Percentiles rank a stretch among this genome's conserved stretches.
phyloP scores from a whole-genome alignment of 2,329 filamentous ascomycete species.

The Talaromyces sp. region DNA sequence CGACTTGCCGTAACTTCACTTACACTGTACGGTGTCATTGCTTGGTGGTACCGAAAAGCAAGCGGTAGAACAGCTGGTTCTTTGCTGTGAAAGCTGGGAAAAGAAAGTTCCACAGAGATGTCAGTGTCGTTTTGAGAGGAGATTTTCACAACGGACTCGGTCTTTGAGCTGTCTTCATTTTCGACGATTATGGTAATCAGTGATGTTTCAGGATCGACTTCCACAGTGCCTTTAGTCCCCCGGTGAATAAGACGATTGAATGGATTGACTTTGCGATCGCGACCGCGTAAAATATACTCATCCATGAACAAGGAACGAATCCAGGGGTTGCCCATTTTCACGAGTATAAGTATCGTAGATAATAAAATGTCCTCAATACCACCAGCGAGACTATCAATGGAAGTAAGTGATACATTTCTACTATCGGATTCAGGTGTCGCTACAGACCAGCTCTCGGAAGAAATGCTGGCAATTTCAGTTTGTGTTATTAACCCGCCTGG shows the following conservation, averaged over 20 bases:
- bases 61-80: background rate
- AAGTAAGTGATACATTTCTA: background rate
- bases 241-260: background rate
- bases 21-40: background rate
- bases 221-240: background rate
- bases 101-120: background rate
- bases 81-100: background rate
- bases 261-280: slow-evolving; percentile 1
- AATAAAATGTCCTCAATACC: background rate
- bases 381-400: background rate
- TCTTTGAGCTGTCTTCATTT: background rate
- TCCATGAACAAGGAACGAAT: background rate
- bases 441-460: background rate
- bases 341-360: background rate
- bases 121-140: background rate
- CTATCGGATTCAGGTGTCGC: background rate
- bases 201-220: background rate
- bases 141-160: background rate
- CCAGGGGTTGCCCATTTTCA: background rate
- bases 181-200: background rate
- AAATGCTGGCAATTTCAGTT: background rate
- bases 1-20: slow-evolving; percentile 70
- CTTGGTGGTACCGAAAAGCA: background rate
- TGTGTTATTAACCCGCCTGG: background rate
- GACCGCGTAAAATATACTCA: background rate